Evolutionary conservation across 106 monocot species (phyloP).

Genomic region (Phalaenopsis equestris): DNA sequence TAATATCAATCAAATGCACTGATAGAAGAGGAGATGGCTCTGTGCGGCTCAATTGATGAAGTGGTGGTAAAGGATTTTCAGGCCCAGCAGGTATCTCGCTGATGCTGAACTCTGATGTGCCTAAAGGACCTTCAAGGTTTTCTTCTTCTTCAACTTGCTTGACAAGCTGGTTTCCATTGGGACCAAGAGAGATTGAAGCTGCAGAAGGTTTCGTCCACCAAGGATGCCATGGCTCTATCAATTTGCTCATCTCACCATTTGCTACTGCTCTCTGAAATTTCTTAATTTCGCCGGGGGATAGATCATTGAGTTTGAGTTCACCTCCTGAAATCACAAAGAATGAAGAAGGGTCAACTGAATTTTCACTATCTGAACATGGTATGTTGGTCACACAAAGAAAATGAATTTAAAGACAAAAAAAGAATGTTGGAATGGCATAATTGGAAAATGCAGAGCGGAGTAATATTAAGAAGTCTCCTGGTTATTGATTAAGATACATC

Average conservation of each 20-base stretch:
- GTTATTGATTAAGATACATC: no score
- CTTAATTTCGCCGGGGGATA: slow-evolving; percentile 65
- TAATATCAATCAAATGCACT: slow-evolving; percentile 69
- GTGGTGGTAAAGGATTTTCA: slow-evolving; percentile 52
- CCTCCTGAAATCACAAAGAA: slow-evolving; percentile 31
- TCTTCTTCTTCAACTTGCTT: slow-evolving; percentile 22
- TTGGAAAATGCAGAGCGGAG: background rate
- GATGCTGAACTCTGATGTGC: slow-evolving; percentile 13
- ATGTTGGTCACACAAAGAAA: no score
- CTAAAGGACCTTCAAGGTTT: background rate
- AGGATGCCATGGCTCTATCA: slow-evolving; percentile 90
- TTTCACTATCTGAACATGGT: background rate
- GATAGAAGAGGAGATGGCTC: slow-evolving; percentile 63
- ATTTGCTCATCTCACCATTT: slow-evolving; percentile 79
- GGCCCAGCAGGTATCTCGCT: slow-evolving; percentile 63
- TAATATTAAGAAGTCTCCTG: no score
- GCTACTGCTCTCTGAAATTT: slow-evolving; percentile 57
- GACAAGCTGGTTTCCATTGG: slow-evolving; percentile 63
- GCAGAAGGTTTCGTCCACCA: slow-evolving; percentile 85
- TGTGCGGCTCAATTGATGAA: slow-evolving; percentile 33
- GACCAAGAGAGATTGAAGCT: slow-evolving; percentile 44
- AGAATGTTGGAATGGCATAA: background rate
- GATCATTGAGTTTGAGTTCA: slow-evolving; percentile 57
- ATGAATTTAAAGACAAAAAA: no score
- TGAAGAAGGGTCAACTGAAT: background rate